Evolutionary conservation across 306 rosid genomes (phyloP).

Genomic region (Argentina anserina): DNA sequence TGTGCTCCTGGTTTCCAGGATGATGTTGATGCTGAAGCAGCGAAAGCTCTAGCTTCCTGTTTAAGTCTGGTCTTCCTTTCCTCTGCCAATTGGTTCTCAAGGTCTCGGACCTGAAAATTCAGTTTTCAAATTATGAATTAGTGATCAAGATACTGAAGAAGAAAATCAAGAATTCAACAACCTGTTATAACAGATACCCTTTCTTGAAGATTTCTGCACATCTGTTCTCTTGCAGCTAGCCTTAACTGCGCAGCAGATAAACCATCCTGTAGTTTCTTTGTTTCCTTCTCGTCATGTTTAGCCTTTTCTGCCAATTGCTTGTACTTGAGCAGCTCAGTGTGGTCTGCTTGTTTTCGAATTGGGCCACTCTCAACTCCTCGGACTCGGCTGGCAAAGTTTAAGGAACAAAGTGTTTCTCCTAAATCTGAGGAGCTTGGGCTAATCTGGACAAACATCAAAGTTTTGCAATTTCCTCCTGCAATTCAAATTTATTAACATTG

Average conservation of each 20-base stretch:
- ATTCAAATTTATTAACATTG: slow-evolving; percentile 25
- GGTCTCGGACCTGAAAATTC: slow-evolving; percentile 65
- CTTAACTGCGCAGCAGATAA: slow-evolving; percentile 65
- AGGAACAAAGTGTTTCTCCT: slow-evolving; percentile 91
- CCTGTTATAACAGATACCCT: slow-evolving; percentile 40
- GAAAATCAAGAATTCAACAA: slow-evolving; percentile 14
- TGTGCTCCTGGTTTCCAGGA: slow-evolving; percentile 33
- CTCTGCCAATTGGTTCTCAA: slow-evolving; percentile 80
- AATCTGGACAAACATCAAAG: slow-evolving; percentile 92
- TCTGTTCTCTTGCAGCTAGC: slow-evolving; percentile 75
- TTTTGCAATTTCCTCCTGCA: slow-evolving; percentile 99
- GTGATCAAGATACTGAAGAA: neutral
- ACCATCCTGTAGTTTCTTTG: slow-evolving; percentile 71
- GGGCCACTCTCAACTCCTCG: slow-evolving; percentile 87
- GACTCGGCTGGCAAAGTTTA: slow-evolving; percentile 91
- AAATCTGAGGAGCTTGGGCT: slow-evolving; percentile 77
- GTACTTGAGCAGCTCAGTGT: slow-evolving; percentile 67
- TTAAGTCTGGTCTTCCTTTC: slow-evolving; percentile 79
- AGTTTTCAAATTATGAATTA: neutral
- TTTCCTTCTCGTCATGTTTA: slow-evolving; percentile 91
- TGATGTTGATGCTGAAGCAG: slow-evolving; percentile 43
- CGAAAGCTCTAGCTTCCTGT: slow-evolving; percentile 69
- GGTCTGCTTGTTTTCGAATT: slow-evolving; percentile 89
- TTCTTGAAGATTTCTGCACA: slow-evolving; percentile 79
- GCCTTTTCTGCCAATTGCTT: slow-evolving; percentile 94